phyloP scores from a whole-genome alignment of 2,329 filamentous ascomycete species.

The Penicillium sumatraense region DNA sequence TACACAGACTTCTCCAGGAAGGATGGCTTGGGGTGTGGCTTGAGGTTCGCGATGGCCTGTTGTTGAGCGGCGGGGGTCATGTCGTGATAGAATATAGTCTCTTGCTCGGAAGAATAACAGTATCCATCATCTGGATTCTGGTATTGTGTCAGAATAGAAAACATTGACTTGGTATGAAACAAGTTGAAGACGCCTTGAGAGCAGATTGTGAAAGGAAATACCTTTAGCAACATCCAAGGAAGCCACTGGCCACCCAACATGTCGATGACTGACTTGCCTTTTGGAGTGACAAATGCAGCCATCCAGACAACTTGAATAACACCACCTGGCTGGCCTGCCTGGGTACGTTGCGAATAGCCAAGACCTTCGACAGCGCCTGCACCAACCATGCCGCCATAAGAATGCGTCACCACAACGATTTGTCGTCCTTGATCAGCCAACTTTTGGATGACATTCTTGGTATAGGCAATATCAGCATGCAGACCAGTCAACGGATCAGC shows the following conservation, averaged over 20 bases:
- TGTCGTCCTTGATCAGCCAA: constrained; percentile 30
- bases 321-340: constrained; percentile 29
- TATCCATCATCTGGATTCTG: constrained; percentile 22
- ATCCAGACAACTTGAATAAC: constrained; percentile 37
- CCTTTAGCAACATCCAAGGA: constrained; percentile 31
- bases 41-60: constrained; percentile 26
- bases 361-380: constrained; percentile 34
- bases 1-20: constrained; percentile 30
- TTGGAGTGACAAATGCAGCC: constrained; percentile 39
- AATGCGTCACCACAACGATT: constrained; percentile 34
- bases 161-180: too few relatives aligned
- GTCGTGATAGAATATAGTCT: constrained; percentile 36
- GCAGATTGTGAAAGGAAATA: constrained; percentile 4
- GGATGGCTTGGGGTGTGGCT: constrained; percentile 28
- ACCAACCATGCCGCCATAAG: constrained; percentile 36
- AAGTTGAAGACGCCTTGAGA: neutral
- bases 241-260: constrained; percentile 29
- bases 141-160: neutral
- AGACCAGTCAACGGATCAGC: constrained; percentile 34
- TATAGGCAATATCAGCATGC: constrained; percentile 37
- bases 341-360: constrained; percentile 22
- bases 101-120: constrained; percentile 17
- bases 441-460: constrained; percentile 30
- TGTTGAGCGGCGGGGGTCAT: constrained; percentile 28
- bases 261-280: constrained; percentile 35